Conservation (phyloP, 2,329 filamentous ascomycete species). For the Pseudogymnoascus sp. region DNA sequence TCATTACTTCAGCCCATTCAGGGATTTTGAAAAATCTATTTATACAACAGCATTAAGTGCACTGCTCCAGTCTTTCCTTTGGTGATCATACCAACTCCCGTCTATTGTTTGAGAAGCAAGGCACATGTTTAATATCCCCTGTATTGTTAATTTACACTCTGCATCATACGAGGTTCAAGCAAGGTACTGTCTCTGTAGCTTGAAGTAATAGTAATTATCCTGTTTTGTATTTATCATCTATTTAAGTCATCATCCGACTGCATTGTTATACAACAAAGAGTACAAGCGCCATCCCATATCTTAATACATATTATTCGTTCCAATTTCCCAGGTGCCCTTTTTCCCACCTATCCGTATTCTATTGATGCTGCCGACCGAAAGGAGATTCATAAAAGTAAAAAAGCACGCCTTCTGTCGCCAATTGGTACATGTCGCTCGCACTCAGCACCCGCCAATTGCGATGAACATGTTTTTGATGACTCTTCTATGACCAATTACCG, state of each 20-base stretch:
- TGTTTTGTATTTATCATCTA: background rate
- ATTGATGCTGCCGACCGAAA: background rate
- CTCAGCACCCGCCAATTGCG: background rate
- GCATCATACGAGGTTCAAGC: background rate
- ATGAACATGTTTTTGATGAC: constrained; percentile 5
- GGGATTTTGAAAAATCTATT: background rate
- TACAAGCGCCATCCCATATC: background rate
- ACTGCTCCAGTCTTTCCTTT: background rate
- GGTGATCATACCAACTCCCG: background rate
- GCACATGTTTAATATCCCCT: background rate
- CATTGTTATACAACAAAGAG: constrained; percentile 6
- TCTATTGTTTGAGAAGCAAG: background rate
- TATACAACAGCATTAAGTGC: background rate
- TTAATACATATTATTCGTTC: background rate
- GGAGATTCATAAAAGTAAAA: background rate
- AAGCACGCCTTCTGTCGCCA: background rate
- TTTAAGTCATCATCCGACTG: background rate
- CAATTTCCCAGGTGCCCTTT: background rate
- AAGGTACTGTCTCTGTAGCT: background rate
- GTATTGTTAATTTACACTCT: background rate
- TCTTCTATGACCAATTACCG: constrained; percentile 1
- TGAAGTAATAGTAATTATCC: background rate
- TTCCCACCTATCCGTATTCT: background rate
- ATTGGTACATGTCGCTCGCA: constrained; percentile 5
- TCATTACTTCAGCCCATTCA: background rate